Evolutionary conservation across 495 filamentous ascomycete species (phyloP).

Genomic region (Lasiosphaeriaceae sp.): DNA sequence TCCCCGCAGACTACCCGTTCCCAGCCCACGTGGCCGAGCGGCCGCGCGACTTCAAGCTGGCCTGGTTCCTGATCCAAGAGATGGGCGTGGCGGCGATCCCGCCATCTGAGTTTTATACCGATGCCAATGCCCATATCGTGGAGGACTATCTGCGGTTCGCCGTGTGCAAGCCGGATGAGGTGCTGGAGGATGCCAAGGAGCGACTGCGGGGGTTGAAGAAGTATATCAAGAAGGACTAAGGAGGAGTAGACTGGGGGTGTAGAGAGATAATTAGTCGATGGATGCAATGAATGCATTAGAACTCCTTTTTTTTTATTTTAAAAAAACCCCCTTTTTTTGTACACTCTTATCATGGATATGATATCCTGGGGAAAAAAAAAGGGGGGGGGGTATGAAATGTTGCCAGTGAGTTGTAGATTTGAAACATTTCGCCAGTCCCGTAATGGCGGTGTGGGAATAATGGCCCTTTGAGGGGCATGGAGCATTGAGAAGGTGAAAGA

Average conservation of each 20-base stretch:
- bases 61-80: conserved; percentile 96
- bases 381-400: too few relatives aligned
- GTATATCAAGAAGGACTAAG: conserved; percentile 51
- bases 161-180: conserved; percentile 91
- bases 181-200: conserved; percentile 87
- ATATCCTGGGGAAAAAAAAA: too few relatives aligned
- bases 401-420: too few relatives aligned
- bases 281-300: too few relatives aligned
- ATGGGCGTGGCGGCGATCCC: conserved; percentile 94
- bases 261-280: too few relatives aligned
- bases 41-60: conserved; percentile 87
- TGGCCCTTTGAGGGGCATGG: too few relatives aligned
- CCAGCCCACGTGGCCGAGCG: conserved; percentile 80
- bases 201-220: conserved; percentile 80
- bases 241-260: background rate
- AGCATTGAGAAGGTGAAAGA: too few relatives aligned
- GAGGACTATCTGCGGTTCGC: conserved; percentile 94
- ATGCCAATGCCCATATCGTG: conserved; percentile 72
- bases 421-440: too few relatives aligned
- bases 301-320: too few relatives aligned
- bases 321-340: too few relatives aligned
- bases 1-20: conserved; percentile 80
- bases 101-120: conserved; percentile 93
- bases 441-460: too few relatives aligned
- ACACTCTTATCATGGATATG: too few relatives aligned